These are phyloP conservation scores for Clathrospora elynae DNA, from an alignment of 2,329 filamentous ascomycete genomes.

Conservation along the genomic window DNA sequence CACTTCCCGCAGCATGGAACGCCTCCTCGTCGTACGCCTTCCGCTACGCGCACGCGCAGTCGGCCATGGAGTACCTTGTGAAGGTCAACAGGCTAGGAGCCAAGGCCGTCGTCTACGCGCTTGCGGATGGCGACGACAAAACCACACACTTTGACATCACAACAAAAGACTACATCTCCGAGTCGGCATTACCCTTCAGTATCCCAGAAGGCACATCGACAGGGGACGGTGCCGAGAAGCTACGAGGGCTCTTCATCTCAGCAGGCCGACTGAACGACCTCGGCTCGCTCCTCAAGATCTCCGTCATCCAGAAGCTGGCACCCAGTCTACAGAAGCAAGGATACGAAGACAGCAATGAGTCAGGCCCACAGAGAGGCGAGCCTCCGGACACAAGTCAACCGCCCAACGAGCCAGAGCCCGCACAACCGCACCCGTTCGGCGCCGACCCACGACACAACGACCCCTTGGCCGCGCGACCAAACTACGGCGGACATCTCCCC, in stretches of 20 bases:
- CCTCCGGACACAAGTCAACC: slow-evolving; percentile 54
- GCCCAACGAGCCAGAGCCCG: slow-evolving; percentile 61
- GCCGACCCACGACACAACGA: too few species aligned
- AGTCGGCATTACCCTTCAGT: slow-evolving; percentile 60
- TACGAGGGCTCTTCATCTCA: slow-evolving; percentile 73
- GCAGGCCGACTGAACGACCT: slow-evolving; percentile 69
- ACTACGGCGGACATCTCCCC: slow-evolving; percentile 67
- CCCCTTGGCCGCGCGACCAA: slow-evolving; percentile 65
- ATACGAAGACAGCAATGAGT: slow-evolving; percentile 65
- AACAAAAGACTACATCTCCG: slow-evolving; percentile 74
- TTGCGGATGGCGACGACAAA: slow-evolving; percentile 79
- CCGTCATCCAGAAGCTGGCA: slow-evolving; percentile 82
- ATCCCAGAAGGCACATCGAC: slow-evolving; percentile 56
- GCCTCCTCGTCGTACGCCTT: slow-evolving; percentile 74
- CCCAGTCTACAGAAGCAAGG: slow-evolving; percentile 78
- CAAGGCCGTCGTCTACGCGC: slow-evolving; percentile 81
- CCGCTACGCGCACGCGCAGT: slow-evolving; percentile 84
- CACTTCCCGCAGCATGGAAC: slow-evolving; percentile 82
- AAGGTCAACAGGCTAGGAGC: slow-evolving; percentile 80
- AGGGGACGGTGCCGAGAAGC: slow-evolving; percentile 51
- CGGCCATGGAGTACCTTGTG: slow-evolving; percentile 80
- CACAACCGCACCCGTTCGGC: slow-evolving; percentile 70
- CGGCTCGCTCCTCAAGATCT: slow-evolving; percentile 72
- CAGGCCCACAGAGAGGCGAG: slow-evolving; percentile 38
- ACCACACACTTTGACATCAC: slow-evolving; percentile 78